Base-by-base conservation (phyloP, 2,329 filamentous ascomycete species). In the Thelonectria olida region DNA sequence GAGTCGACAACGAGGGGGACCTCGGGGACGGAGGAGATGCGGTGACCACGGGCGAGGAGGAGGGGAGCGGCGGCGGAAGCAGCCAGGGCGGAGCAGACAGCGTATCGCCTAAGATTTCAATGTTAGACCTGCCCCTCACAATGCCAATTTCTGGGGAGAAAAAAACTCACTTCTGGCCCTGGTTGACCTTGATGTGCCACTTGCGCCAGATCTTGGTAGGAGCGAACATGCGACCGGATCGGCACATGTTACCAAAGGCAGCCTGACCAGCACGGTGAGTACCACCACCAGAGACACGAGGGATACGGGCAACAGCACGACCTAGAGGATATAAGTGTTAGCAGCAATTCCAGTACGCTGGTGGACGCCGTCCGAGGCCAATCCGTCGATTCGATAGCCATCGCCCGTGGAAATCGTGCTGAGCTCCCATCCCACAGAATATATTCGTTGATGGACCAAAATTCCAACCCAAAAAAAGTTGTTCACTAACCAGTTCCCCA, bases 131-230 rank as follows among this genome's bases (percentile, higher is more conserved):
- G 31, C 12, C 20, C 19, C 51, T 36, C 28, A 47, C 20, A 15
- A 22, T 8, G 1, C 9, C 9, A 17, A 45, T 50, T 44, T 34
- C 49, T 49, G 38, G 22, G 7, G 31, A 34, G 6, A 8, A 44
- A 22, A 47, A 56, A 27, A 81, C 88, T 83, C 81, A 93, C 92
- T 96, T 97, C 90, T 99, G 96, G 83, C 92, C 92, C 84, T 96
- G 89, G 89, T 97, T 97, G 90, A 99, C 89, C 93, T 98, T 98
- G 88, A 97, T 89, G 89, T 99, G 96, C 96, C 96, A 99, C 88
- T 97, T 97, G 83, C 96, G 90, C 96, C 96, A 99, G 86, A 97
- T 92, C 91, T 99, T 99, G 85, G 96, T 99, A 74, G 96, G 96
- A 75, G 96, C 96, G 86, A 99, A 99, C 96, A 99, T 99, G 86